phyloP scores from a whole-genome alignment of 768 basidiomycete species.

The Phlegmacium glaucopus region DNA sequence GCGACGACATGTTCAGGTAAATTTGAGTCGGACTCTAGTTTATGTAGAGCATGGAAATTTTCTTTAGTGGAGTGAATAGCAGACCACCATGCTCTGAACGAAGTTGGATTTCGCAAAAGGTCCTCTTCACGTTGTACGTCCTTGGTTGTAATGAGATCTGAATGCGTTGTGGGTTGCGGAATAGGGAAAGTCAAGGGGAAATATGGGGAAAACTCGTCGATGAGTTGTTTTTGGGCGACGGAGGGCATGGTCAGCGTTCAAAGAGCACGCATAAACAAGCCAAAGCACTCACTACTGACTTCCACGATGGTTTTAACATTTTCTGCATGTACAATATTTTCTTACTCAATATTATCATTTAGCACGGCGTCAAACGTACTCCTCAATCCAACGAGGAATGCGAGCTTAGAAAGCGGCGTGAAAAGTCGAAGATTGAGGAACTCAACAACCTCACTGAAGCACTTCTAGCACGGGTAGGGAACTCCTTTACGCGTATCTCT shows the following conservation, averaged over 20 bases:
- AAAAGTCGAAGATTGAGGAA: conserved; percentile 71
- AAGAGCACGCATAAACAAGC: not conserved
- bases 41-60: conserved; percentile 51
- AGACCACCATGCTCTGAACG: conserved; percentile 91
- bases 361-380: conserved; percentile 73
- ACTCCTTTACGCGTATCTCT: conserved; percentile 1
- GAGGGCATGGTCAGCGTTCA: conserved; percentile 47
- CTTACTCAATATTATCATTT: not conserved
- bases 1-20: conserved; percentile 46
- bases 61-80: conserved; percentile 79
- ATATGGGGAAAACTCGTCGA: conserved; percentile 46
- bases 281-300: not conserved
- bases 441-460: conserved; percentile 66
- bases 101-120: conserved; percentile 84
- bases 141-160: conserved; percentile 66
- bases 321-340: not conserved
- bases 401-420: conserved; percentile 66
- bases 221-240: conserved; percentile 41
- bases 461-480: conserved; percentile 60
- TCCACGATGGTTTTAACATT: conserved; percentile 8
- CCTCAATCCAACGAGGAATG: conserved; percentile 54
- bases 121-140: conserved; percentile 93
- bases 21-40: conserved; percentile 43
- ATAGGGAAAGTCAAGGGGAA: conserved; percentile 87
- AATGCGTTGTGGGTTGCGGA: conserved; percentile 77